These are phyloP conservation scores for Chlorophyllum brunneum DNA, from an alignment of 768 basidiomycete genomes.

Conservation along the genomic window DNA sequence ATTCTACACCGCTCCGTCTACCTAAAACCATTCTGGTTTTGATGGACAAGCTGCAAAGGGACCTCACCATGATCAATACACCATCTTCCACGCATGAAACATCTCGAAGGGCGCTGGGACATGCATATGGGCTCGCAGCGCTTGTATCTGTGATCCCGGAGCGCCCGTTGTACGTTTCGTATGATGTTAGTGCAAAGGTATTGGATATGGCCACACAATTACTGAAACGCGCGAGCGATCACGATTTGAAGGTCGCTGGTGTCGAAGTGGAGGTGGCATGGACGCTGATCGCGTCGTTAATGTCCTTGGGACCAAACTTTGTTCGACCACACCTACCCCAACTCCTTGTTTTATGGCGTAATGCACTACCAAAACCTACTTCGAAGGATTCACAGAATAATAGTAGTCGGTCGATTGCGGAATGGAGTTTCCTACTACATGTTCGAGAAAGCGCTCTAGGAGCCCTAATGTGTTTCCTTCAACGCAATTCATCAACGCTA, in stretches of 20 bases:
- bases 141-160: conserved; percentile 83
- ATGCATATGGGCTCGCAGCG: conserved; percentile 85
- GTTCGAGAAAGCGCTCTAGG: conserved; percentile 89
- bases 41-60: conserved; percentile 80
- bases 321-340: conserved; percentile 92
- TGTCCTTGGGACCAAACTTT: conserved; percentile 91
- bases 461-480: conserved; percentile 84
- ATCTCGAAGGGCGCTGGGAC: conserved; percentile 71
- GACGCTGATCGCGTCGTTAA: conserved; percentile 86
- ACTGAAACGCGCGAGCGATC: conserved; percentile 87
- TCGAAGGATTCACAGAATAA: conserved; percentile 71
- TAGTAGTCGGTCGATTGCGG: conserved; percentile 61
- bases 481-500: conserved; percentile 68
- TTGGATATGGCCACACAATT: conserved; percentile 89
- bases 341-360: conserved; percentile 93
- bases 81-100: conserved; percentile 73
- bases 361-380: conserved; percentile 93
- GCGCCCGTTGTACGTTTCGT: conserved; percentile 90
- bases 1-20: conserved; percentile 80
- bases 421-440: conserved; percentile 90
- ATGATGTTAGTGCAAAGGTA: conserved; percentile 87
- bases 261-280: conserved; percentile 93
- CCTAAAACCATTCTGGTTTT: conserved; percentile 75
- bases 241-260: conserved; percentile 77
- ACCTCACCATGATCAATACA: conserved; percentile 68